Conservation (phyloP, 495 filamentous ascomycete species). For the Xeromyces bisporus region DNA sequence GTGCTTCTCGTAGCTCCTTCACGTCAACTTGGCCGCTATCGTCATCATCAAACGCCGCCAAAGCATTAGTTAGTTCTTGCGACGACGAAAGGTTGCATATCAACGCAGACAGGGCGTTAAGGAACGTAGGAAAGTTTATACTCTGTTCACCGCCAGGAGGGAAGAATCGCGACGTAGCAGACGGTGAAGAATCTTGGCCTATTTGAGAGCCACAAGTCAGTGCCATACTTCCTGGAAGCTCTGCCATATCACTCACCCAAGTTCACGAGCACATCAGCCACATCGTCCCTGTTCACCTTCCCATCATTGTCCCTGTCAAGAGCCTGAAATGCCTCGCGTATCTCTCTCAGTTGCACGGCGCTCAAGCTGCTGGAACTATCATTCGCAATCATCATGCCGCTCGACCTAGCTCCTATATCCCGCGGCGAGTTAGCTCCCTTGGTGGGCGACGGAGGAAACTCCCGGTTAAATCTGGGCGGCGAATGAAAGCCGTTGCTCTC, state of each 20-base stretch:
- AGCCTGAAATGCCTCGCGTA: conserved; percentile 76
- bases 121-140: conserved; percentile 67
- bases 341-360: conserved; percentile 49
- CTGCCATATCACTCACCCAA: conserved; percentile 36
- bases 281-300: conserved; percentile 54
- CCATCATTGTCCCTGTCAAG: conserved; percentile 72
- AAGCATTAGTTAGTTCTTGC: conserved; percentile 65
- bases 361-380: conserved; percentile 48
- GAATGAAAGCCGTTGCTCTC: conserved; percentile 18
- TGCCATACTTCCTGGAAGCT: not conserved
- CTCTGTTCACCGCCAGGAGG: conserved; percentile 46
- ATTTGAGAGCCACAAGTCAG: not conserved
- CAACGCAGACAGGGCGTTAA: conserved; percentile 56
- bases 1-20: conserved; percentile 60
- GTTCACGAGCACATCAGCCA: conserved; percentile 63
- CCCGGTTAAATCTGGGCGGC: conserved; percentile 24
- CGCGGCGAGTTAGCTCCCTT: conserved; percentile 18
- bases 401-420: conserved; percentile 14
- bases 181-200: conserved; percentile 41
- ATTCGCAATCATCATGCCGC: conserved; percentile 10
- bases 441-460: conserved; percentile 27
- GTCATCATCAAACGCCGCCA: conserved; percentile 89
- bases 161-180: conserved; percentile 58
- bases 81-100: conserved; percentile 56
- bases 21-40: conserved; percentile 87